Conservation (phyloP, 2,329 filamentous ascomycete species). For the Akanthomyces dipterigenus region DNA sequence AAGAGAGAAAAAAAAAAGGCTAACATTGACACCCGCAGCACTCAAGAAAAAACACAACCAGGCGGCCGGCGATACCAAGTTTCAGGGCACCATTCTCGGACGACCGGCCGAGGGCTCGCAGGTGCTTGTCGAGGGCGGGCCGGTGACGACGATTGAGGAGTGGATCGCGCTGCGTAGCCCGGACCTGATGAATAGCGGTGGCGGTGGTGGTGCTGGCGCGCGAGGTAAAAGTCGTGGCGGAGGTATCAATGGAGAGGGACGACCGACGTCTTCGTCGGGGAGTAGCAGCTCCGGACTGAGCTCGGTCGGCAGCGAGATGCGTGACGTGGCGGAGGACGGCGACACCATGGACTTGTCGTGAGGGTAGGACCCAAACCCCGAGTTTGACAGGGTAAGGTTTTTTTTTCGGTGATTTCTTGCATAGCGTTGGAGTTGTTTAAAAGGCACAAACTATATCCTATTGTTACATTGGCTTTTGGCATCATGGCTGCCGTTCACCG, state of each 20-base stretch:
- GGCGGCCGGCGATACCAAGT: constrained; percentile 78
- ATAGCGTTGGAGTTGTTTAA: constrained; percentile 38
- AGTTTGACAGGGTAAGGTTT: background rate
- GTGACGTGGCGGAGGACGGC: background rate
- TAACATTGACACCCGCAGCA: constrained; percentile 36
- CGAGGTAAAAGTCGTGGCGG: constrained; percentile 7
- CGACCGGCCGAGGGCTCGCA: constrained; percentile 63
- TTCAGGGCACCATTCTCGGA: constrained; percentile 77
- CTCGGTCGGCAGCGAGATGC: constrained; percentile 36
- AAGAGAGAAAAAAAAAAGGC: background rate
- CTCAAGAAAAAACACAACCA: constrained; percentile 92
- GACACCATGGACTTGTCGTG: constrained; percentile 8
- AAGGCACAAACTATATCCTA: background rate
- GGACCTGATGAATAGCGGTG: constrained; percentile 1
- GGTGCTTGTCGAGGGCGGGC: constrained; percentile 71
- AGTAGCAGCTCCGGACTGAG: constrained; percentile 44
- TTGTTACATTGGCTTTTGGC: background rate
- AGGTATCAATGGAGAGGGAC: background rate
- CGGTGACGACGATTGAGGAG: constrained; percentile 28
- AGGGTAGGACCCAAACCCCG: background rate
- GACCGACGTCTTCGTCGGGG: constrained; percentile 32
- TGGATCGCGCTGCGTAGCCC: constrained; percentile 28
- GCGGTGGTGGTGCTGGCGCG: background rate
- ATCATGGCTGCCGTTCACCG: background rate
- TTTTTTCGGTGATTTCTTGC: constrained; percentile 19